Percentiles rank a stretch among this genome's conserved stretches.
Conservation (phyloP, 192 early-diverging fungal species). For the Backusella parvicylindrica region DNA sequence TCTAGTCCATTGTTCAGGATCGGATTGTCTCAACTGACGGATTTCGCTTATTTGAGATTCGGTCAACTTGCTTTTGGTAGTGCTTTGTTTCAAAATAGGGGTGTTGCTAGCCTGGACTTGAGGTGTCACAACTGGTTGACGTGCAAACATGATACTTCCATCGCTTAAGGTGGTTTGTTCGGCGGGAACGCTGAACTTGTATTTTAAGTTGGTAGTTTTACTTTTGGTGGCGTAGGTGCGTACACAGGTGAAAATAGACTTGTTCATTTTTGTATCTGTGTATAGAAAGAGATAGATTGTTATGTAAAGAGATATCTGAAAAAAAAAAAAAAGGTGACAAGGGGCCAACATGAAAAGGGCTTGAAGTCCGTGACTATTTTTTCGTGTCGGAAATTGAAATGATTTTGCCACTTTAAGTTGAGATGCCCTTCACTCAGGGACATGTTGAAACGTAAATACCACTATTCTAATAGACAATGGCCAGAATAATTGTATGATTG, state of each 20-base stretch:
- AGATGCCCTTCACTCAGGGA: too few relatives aligned
- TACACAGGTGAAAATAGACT: constrained; percentile 4
- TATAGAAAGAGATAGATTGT: neutral
- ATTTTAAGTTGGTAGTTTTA: constrained; percentile 30
- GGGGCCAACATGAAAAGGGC: neutral
- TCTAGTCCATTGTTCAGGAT: constrained; percentile 37
- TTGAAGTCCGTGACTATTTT: neutral
- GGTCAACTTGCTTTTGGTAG: neutral
- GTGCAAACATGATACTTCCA: constrained; percentile 22
- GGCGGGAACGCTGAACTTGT: constrained; percentile 24
- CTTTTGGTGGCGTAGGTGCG: constrained; percentile 35
- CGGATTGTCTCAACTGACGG: constrained; percentile 24
- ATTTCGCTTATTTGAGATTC: constrained; percentile 32
- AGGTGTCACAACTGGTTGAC: constrained; percentile 20
- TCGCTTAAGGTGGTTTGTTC: constrained; percentile 10
- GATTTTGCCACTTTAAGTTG: neutral
- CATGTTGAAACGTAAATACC: too few relatives aligned
- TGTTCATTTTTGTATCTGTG: neutral
- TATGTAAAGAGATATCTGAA: neutral
- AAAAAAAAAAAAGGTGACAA: neutral
- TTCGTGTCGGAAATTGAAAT: neutral
- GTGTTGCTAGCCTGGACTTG: constrained; percentile 5
- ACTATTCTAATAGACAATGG: too few relatives aligned
- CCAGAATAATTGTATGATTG: too few relatives aligned
- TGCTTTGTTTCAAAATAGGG: constrained; percentile 5